These are phyloP conservation scores for Penicillium sp. DNA, from an alignment of 2,329 filamentous ascomycete genomes.

Conservation along the genomic window DNA sequence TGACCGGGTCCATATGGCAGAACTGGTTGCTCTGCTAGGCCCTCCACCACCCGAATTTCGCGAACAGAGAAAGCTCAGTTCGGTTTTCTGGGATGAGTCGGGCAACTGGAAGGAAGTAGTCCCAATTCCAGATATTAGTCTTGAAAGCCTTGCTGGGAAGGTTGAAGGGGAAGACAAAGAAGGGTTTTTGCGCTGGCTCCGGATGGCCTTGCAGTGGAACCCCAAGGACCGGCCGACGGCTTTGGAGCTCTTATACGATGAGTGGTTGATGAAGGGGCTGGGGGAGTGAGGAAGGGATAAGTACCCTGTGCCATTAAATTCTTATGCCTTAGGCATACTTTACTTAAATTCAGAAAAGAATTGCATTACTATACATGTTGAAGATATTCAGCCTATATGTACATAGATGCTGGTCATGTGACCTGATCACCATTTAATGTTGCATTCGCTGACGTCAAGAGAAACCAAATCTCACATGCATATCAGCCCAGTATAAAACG, in stretches of 20 bases:
- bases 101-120: constrained; percentile 19
- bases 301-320: too few species aligned
- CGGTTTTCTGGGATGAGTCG: constrained; percentile 23
- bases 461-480: neutral
- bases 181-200: constrained; percentile 24
- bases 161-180: constrained; percentile 24
- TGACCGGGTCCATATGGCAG: constrained; percentile 22
- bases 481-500: neutral
- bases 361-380: too few species aligned
- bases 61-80: constrained; percentile 13
- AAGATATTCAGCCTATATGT: too few species aligned
- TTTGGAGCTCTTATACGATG: too few species aligned
- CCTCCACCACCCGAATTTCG: constrained; percentile 14
- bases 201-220: constrained; percentile 28
- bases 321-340: too few species aligned
- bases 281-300: too few species aligned
- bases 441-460: neutral
- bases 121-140: constrained; percentile 15
- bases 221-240: constrained; percentile 17
- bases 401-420: neutral
- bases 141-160: constrained; percentile 14
- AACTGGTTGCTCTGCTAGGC: constrained; percentile 20
- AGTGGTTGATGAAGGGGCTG: too few species aligned
- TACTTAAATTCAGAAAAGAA: too few species aligned
- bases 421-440: neutral